Evolutionary conservation across 345 rosid species (phyloP).

Genomic region (Linum trigynum): DNA sequence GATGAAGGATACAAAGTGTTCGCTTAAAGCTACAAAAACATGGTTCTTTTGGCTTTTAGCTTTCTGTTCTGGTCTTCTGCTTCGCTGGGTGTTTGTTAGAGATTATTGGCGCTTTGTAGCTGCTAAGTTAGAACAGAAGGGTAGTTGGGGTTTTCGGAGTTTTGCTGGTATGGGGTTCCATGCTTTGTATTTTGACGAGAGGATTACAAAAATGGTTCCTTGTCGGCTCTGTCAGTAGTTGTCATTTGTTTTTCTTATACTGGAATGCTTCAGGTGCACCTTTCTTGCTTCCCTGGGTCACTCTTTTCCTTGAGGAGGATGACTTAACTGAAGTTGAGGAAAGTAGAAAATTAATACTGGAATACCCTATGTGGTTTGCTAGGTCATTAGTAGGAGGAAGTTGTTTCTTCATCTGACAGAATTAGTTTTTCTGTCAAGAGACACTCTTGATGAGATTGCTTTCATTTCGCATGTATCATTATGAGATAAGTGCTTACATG

Average conservation of each 20-base stretch:
- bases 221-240: conserved; percentile 8
- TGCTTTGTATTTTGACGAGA: conserved; percentile 15
- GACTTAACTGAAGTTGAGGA: too few species aligned
- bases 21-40: not conserved
- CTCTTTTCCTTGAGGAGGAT: not conserved
- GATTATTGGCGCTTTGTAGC: too few species aligned
- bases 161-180: conserved; percentile 20
- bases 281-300: not conserved
- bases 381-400: too few species aligned
- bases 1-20: conserved; percentile 7
- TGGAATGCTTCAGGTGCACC: not conserved
- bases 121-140: not conserved
- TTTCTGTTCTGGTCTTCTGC: not conserved
- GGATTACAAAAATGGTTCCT: conserved; percentile 6
- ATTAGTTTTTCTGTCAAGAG: too few species aligned
- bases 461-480: too few species aligned
- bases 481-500: too few species aligned
- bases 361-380: too few species aligned
- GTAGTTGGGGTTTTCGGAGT: not conserved
- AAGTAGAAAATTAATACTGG: too few species aligned
- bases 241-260: not conserved
- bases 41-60: not conserved
- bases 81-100: not conserved
- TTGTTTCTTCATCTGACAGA: too few species aligned
- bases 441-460: too few species aligned